phyloP scores from a whole-genome alignment of 164 flowering plant genomes.

The Aristolochia californica region DNA sequence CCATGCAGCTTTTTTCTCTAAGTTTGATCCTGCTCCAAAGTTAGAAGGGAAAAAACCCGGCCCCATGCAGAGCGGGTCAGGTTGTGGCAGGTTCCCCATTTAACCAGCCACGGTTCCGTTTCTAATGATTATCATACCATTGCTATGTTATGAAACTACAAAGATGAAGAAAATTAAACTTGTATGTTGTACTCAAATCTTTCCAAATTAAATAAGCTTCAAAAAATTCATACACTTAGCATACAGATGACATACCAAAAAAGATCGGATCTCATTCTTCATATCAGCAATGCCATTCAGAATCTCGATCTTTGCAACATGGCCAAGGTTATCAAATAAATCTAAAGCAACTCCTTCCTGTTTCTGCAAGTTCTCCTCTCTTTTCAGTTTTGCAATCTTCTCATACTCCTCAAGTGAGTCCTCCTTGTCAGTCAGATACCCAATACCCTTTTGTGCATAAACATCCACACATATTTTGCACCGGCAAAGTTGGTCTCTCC shows the following conservation, averaged over 20 bases:
- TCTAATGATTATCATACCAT: neutral
- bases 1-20: too few relatives aligned
- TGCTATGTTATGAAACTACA: neutral
- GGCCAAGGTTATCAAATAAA: constrained; percentile 68
- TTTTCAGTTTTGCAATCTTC: constrained; percentile 66
- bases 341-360: constrained; percentile 56
- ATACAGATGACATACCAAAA: constrained; percentile 46
- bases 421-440: constrained; percentile 67
- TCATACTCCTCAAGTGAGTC: constrained; percentile 91
- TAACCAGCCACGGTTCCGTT: neutral
- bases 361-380: constrained; percentile 79
- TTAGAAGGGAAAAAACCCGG: too few relatives aligned
- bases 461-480: constrained; percentile 51
- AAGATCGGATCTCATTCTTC: constrained; percentile 58
- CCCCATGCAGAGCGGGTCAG: too few relatives aligned
- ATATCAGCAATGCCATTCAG: constrained; percentile 84
- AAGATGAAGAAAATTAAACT: too few relatives aligned
- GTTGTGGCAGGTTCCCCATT: too few relatives aligned
- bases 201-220: neutral
- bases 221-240: neutral
- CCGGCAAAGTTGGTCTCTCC: constrained; percentile 80
- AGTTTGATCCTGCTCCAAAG: too few relatives aligned
- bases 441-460: constrained; percentile 43
- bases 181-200: too few relatives aligned
- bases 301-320: constrained; percentile 79